These are phyloP conservation scores for Trichoderma hamatum DNA, from an alignment of 2,329 filamentous ascomycete species.

Conservation along the genomic window DNA sequence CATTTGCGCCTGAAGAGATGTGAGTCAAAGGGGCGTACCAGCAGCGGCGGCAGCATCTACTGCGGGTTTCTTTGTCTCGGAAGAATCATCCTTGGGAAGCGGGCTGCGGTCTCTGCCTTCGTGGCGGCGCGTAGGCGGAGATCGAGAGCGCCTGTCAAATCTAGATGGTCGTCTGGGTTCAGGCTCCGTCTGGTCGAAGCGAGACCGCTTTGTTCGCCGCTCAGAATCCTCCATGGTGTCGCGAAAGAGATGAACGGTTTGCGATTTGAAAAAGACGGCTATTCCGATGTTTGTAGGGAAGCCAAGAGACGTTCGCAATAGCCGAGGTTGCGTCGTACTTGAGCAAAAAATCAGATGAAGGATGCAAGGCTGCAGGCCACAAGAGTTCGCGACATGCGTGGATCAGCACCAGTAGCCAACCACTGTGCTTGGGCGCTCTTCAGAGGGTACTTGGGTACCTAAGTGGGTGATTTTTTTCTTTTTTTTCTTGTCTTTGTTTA, in stretches of 20 bases:
- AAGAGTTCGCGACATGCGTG: constrained; percentile 21
- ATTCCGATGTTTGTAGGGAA: background rate
- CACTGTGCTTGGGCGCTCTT: constrained; percentile 4
- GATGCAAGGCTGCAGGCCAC: constrained; percentile 24
- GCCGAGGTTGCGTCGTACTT: constrained; percentile 1
- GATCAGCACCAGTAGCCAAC: constrained; percentile 1
- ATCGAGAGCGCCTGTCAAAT: constrained; percentile 91
- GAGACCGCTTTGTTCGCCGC: constrained; percentile 78
- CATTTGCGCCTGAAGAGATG: constrained; percentile 7
- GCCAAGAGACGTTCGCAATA: background rate
- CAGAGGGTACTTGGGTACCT: constrained; percentile 1
- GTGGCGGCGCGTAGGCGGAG: constrained; percentile 68
- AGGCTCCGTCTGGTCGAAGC: constrained; percentile 89
- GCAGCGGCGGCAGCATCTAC: constrained; percentile 76
- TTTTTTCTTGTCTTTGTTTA: background rate
- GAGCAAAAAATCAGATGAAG: background rate
- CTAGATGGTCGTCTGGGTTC: constrained; percentile 76
- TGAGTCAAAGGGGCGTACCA: constrained; percentile 54
- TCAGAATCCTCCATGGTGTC: constrained; percentile 72
- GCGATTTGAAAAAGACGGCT: background rate
- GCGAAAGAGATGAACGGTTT: background rate
- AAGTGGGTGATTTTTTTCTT: background rate
- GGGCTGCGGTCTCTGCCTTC: constrained; percentile 85
- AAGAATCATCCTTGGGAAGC: constrained; percentile 51
- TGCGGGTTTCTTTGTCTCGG: constrained; percentile 53